Base-by-base conservation (phyloP, 2,329 filamentous ascomycete genomes). In the Aspergillus sp. region DNA sequence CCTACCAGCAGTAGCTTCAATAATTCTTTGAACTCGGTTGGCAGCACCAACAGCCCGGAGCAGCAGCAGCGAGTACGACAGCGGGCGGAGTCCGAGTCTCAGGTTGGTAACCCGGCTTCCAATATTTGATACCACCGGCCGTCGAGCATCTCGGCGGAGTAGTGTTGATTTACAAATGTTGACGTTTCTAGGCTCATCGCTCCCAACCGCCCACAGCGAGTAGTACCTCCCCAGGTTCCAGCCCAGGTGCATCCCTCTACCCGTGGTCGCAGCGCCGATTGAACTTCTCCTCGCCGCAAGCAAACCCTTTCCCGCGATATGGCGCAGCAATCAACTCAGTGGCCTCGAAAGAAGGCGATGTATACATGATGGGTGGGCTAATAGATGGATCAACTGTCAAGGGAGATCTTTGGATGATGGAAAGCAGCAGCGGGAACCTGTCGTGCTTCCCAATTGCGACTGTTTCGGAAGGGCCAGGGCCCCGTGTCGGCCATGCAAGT, bases 321-420 rank as follows among this genome's bases (percentile, higher is more conserved):
- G 95, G 95, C 72, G 92, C 96, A 52, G 95, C 96, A 6, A 93
- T 97, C 73, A 99, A 99, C 74, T 85, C 92, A 0, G 83, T 89
- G 15, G 90, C 93, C 23, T 97, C 93, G 40, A 98, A 98, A 77
- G 95, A 99, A 75, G 96, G 96, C 59, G 91, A 96, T 67, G 90
- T 99, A 57, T 99, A 98, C 70, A 84, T 99, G 70, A 98, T 99
- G 93, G 95, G 95, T 62, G 95, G 95, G 51, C 78, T 99, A 60
- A 93, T 99, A 68, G 93, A 96, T 70, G 93, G 93, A 65, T 90
- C 92, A 39, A 96, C 91, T 2, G 95, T 98, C 45, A 97, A 97
- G 73, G 95, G 95, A 48, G 95, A 99, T 77, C 77, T 99, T 47
- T 99, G 96, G 96, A 90, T 98, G 87, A 90, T 98, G 47, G 95